Percentiles rank a stretch among this genome's conserved stretches.
Evolutionary conservation across 2,329 filamentous ascomycete genomes (phyloP).

Genomic region (Didymella exigua): DNA sequence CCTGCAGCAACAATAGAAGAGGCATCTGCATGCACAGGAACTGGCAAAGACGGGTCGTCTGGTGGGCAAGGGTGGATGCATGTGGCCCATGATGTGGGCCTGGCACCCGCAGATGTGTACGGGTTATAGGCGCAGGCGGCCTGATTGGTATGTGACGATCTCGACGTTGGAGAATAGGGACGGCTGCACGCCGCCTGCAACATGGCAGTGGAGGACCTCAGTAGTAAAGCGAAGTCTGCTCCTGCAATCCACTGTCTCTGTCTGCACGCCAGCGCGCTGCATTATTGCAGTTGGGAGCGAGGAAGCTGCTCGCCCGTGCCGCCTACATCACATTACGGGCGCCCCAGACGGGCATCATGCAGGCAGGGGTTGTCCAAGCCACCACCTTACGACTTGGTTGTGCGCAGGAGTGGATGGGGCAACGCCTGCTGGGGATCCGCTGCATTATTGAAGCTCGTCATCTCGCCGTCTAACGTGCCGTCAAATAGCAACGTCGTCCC

Average conservation of each 20-base stretch:
- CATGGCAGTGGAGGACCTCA: neutral
- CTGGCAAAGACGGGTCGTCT: slow-evolving; percentile 25
- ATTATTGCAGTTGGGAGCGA: neutral
- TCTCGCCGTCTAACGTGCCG: slow-evolving; percentile 27
- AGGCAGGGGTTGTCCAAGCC: slow-evolving; percentile 37
- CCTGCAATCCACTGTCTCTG: slow-evolving; percentile 1
- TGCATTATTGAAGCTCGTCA: slow-evolving; percentile 28
- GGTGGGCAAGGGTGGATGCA: slow-evolving; percentile 27
- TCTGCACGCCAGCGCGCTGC: slow-evolving; percentile 6
- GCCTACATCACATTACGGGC: slow-evolving; percentile 17
- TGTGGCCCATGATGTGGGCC: slow-evolving; percentile 7
- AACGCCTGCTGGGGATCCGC: slow-evolving; percentile 26
- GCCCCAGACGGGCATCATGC: slow-evolving; percentile 20
- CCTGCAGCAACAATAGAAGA: slow-evolving; percentile 15
- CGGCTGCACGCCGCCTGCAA: slow-evolving; percentile 22
- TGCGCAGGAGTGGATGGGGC: slow-evolving; percentile 28
- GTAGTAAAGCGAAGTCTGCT: neutral
- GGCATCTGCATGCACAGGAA: slow-evolving; percentile 12
- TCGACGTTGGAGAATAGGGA: slow-evolving; percentile 24
- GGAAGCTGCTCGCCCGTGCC: slow-evolving; percentile 11
- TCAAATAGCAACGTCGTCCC: slow-evolving; percentile 13
- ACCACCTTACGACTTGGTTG: slow-evolving; percentile 35
- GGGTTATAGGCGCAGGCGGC: slow-evolving; percentile 24
- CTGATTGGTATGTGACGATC: slow-evolving; percentile 23
- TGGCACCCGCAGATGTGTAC: slow-evolving; percentile 11